phyloP scores from a whole-genome alignment of 176 grass and related monocot genomes.

The Cenchrus americanus region DNA sequence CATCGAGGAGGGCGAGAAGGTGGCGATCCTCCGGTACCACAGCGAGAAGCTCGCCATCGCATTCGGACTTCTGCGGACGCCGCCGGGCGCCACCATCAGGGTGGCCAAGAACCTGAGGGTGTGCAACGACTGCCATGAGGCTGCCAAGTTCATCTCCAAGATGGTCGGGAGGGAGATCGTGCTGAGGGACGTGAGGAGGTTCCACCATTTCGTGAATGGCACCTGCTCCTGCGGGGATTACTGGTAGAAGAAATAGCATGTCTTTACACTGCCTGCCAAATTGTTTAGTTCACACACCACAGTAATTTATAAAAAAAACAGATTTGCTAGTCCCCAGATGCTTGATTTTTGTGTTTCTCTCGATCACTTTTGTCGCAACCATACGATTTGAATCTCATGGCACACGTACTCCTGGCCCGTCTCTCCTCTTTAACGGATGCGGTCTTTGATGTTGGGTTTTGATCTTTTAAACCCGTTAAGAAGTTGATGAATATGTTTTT shows the following conservation, averaged over 20 bases:
- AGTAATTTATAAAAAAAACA: not conserved
- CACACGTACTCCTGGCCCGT: too few relatives aligned
- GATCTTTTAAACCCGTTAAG: too few relatives aligned
- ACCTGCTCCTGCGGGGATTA: slow-evolving; percentile 84
- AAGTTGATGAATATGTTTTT: too few relatives aligned
- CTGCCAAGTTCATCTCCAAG: slow-evolving; percentile 80
- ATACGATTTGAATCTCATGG: too few relatives aligned
- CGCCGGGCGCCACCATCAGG: slow-evolving; percentile 63
- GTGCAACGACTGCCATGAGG: slow-evolving; percentile 95
- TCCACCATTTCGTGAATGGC: slow-evolving; percentile 84
- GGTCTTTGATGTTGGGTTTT: too few relatives aligned
- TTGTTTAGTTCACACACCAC: not conserved
- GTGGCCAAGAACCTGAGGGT: slow-evolving; percentile 95
- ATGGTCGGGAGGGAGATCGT: slow-evolving; percentile 74
- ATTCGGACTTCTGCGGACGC: slow-evolving; percentile 66
- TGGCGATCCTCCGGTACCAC: slow-evolving; percentile 64
- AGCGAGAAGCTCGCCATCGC: slow-evolving; percentile 97
- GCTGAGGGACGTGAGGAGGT: slow-evolving; percentile 79
- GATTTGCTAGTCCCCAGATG: too few relatives aligned
- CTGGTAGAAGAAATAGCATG: slow-evolving; percentile 52
- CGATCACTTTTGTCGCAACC: too few relatives aligned
- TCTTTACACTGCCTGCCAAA: not conserved
- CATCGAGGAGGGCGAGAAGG: slow-evolving; percentile 70
- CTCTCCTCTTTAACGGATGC: too few relatives aligned
- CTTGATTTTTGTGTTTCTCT: too few relatives aligned